Conservation (phyloP, 768 basidiomycete genomes). For the Leccinum obscurum region DNA sequence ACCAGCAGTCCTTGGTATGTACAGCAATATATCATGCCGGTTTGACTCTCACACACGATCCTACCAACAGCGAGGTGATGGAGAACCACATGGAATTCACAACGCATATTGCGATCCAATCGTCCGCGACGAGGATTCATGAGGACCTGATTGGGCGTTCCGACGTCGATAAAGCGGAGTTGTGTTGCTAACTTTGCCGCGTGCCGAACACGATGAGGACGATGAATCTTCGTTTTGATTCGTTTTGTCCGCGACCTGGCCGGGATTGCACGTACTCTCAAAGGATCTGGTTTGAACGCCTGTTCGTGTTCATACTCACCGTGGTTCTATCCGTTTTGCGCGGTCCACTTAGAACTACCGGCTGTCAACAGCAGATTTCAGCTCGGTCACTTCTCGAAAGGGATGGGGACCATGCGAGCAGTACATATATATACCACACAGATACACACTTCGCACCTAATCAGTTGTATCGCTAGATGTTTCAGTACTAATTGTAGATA, state of each 20-base stretch:
- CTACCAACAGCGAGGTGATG: not conserved
- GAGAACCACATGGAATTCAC: conserved; percentile 7
- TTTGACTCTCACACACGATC: not conserved
- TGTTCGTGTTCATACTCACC: not conserved
- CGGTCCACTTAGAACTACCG: not conserved
- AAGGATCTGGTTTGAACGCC: not conserved
- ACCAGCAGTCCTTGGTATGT: conserved; percentile 5
- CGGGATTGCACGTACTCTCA: not conserved
- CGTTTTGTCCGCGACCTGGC: not conserved
- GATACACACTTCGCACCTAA: not conserved
- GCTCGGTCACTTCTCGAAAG: not conserved
- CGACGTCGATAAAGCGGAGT: not conserved
- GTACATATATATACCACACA: not conserved
- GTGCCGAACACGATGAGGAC: not conserved
- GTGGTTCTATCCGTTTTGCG: not conserved
- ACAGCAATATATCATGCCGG: not conserved
- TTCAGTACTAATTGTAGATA: not conserved
- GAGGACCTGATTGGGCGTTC: not conserved
- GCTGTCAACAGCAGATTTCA: not conserved
- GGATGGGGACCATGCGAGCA: not conserved
- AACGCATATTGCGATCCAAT: conserved; percentile 11
- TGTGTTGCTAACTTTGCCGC: not conserved
- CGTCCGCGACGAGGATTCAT: not conserved
- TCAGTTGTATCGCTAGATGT: not conserved
- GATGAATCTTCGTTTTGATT: not conserved